Conservation (phyloP, 768 basidiomycete species). For the Artomyces pyxidatus region DNA sequence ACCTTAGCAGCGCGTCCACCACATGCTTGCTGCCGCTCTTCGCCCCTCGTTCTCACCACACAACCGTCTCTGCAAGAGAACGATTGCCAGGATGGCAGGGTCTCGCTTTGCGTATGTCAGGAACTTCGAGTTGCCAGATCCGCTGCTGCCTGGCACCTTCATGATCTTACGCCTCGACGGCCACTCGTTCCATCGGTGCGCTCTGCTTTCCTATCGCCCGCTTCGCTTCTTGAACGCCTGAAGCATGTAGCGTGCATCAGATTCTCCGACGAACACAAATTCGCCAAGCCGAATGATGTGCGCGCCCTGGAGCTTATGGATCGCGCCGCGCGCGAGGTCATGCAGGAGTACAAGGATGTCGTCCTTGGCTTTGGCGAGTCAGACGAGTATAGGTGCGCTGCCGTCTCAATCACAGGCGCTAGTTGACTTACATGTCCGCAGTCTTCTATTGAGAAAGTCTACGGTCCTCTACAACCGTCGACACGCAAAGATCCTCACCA, state of each 20-base stretch:
- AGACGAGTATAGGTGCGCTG: constrained; percentile 82
- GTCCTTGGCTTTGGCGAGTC: constrained; percentile 91
- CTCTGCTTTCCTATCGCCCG: neutral
- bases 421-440: constrained; percentile 23
- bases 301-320: constrained; percentile 90
- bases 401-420: neutral
- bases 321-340: constrained; percentile 69
- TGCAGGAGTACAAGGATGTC: constrained; percentile 80
- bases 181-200: constrained; percentile 86
- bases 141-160: constrained; percentile 75
- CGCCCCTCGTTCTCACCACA: too few species aligned
- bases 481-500: constrained; percentile 77
- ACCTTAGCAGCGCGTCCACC: neutral
- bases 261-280: constrained; percentile 77
- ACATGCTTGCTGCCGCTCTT: too few species aligned
- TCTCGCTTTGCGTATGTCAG: constrained; percentile 90
- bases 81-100: constrained; percentile 63
- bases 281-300: constrained; percentile 87
- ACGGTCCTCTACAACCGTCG: constrained; percentile 81
- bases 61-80: too few species aligned
- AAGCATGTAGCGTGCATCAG: constrained; percentile 29
- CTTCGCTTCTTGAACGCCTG: neutral
- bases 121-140: constrained; percentile 83
- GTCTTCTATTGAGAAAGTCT: constrained; percentile 77
- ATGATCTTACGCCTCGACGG: constrained; percentile 87